Evolutionary conservation across 2,329 filamentous ascomycete genomes (phyloP).

Genomic region (Kalaharituber pfeilii): DNA sequence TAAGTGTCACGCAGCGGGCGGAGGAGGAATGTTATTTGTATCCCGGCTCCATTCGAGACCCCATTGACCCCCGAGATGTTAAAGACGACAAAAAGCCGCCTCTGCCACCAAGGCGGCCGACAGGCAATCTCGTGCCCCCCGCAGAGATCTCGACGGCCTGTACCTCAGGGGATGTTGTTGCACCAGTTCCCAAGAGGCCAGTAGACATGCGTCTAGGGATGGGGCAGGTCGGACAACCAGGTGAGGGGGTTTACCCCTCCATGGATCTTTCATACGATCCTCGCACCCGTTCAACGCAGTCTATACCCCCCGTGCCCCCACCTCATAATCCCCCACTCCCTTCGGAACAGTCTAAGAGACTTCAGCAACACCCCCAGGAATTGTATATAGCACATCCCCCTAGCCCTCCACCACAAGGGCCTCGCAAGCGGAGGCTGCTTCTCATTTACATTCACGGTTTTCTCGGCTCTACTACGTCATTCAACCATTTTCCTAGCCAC

Average conservation of each 20-base stretch:
- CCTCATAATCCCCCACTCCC: background rate
- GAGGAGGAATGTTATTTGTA: background rate
- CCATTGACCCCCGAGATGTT: background rate
- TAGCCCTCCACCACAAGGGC: constrained; percentile 27
- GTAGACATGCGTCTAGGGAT: background rate
- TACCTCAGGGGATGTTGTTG: background rate
- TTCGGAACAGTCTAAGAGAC: background rate
- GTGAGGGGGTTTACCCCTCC: background rate
- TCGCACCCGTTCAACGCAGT: background rate
- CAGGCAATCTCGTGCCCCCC: no score
- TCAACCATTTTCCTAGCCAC: constrained; percentile 73
- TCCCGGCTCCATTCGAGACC: background rate
- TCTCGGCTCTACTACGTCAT: constrained; percentile 74
- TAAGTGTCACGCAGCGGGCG: background rate
- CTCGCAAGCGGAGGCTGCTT: constrained; percentile 39
- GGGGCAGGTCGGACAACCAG: background rate
- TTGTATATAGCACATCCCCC: background rate
- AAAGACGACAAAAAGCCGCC: background rate
- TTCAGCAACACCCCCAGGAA: background rate
- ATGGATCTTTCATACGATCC: background rate
- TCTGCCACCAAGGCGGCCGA: background rate
- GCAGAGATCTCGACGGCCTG: background rate
- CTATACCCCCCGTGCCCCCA: background rate
- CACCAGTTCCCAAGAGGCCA: background rate
- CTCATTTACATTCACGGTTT: constrained; percentile 81